Conservation (phyloP, 805 yeast genomes). For the Diddensiella transvaalensis region DNA sequence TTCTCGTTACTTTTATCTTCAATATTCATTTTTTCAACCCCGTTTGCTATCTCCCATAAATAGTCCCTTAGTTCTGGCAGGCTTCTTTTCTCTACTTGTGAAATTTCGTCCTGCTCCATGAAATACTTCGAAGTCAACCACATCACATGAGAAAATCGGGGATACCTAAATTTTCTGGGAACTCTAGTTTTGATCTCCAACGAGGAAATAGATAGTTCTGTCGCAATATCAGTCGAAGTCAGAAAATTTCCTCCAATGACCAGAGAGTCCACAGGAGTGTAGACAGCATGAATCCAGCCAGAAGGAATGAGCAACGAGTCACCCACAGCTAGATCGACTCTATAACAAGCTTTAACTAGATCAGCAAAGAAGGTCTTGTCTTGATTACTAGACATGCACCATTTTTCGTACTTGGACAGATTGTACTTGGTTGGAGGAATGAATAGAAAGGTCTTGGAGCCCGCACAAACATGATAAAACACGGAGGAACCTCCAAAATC, state of each 20-base stretch:
- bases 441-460: conserved; percentile 69
- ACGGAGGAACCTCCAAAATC: conserved; percentile 94
- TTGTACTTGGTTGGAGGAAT: conserved; percentile 72
- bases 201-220: conserved; percentile 57
- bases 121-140: conserved; percentile 61
- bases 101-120: not conserved
- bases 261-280: conserved; percentile 74
- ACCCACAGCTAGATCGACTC: conserved; percentile 53
- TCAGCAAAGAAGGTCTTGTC: conserved; percentile 63
- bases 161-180: conserved; percentile 72
- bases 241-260: conserved; percentile 88
- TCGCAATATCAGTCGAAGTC: conserved; percentile 57
- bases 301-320: conserved; percentile 82
- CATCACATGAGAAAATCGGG: conserved; percentile 65
- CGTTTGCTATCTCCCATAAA: conserved; percentile 5
- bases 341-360: conserved; percentile 46
- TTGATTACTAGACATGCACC: conserved; percentile 71
- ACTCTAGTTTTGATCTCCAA: conserved; percentile 70
- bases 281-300: conserved; percentile 91
- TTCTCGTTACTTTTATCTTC: not conserved
- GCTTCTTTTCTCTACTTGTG: conserved; percentile 9
- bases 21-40: not conserved
- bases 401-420: conserved; percentile 55
- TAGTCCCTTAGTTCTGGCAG: conserved; percentile 8
- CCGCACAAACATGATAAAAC: conserved; percentile 77